These are phyloP conservation scores for Botrytis deweyae DNA, from an alignment of 2,329 filamentous ascomycete genomes.

Conservation along the genomic window DNA sequence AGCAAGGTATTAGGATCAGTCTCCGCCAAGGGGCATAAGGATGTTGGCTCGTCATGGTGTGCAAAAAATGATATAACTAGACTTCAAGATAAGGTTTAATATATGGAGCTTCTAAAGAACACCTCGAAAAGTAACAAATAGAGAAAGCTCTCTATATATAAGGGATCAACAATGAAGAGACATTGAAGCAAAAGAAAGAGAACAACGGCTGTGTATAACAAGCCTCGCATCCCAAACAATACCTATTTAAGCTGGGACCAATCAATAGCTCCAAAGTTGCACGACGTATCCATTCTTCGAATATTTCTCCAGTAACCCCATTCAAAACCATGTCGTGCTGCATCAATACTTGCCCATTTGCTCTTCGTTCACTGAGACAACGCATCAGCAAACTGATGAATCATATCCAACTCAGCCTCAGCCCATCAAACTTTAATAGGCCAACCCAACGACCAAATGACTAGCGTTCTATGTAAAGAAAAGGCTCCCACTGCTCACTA, in stretches of 20 bases:
- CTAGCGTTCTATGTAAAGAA: not conserved
- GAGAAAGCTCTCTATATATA: not conserved
- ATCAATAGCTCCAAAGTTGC: not conserved
- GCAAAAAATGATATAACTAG: not conserved
- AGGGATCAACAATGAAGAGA: not conserved
- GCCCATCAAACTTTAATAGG: not conserved
- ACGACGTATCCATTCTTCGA: not conserved
- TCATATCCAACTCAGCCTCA: constrained; percentile 4
- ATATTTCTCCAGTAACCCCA: not conserved
- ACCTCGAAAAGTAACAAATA: not conserved
- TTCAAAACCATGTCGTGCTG: not conserved
- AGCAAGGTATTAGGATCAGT: constrained; percentile 17
- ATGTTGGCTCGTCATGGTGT: constrained; percentile 16
- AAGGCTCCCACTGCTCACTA: not conserved
- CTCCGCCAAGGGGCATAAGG: constrained; percentile 21
- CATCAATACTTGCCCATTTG: not conserved
- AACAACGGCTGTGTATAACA: not conserved
- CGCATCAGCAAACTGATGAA: constrained; percentile 14
- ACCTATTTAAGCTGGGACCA: not conserved
- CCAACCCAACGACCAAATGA: not conserved
- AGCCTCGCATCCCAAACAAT: not conserved
- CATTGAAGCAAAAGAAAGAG: not conserved
- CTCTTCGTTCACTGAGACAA: constrained; percentile 2
- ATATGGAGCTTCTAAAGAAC: not conserved
- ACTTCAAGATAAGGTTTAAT: not conserved